These are phyloP conservation scores for Aphanomyces astaci DNA, from an alignment of 352 stramenopile genomes.

Conservation along the genomic window DNA sequence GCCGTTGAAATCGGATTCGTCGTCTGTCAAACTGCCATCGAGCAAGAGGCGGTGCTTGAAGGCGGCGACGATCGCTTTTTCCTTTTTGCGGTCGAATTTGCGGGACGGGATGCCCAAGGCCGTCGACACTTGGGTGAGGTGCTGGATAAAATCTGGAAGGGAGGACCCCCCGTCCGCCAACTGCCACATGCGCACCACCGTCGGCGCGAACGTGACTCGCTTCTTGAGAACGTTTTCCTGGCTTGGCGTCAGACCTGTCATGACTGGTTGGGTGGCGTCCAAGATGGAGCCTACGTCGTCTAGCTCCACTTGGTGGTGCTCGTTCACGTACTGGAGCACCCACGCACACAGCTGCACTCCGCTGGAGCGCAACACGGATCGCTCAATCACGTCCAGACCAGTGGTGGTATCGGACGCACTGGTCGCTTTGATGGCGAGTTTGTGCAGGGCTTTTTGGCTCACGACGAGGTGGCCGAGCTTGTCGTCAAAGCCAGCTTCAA, in stretches of 20 bases:
- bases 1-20: not conserved
- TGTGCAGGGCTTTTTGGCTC: slow-evolving; percentile 61
- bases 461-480: slow-evolving; percentile 38
- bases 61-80: slow-evolving; percentile 40
- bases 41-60: slow-evolving; percentile 22
- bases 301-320: slow-evolving; percentile 51
- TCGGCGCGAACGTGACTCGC: slow-evolving; percentile 37
- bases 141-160: slow-evolving; percentile 49
- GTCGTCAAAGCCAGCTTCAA: slow-evolving; percentile 73
- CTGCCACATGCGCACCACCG: slow-evolving; percentile 59
- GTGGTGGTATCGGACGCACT: slow-evolving; percentile 45
- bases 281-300: slow-evolving; percentile 39
- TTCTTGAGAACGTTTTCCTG: slow-evolving; percentile 65
- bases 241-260: slow-evolving; percentile 41
- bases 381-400: slow-evolving; percentile 29
- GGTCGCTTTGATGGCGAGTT: slow-evolving; percentile 53
- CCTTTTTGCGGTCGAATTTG: slow-evolving; percentile 77
- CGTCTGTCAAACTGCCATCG: not conserved
- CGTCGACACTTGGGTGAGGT: slow-evolving; percentile 47
- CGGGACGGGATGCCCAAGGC: slow-evolving; percentile 65
- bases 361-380: slow-evolving; percentile 41
- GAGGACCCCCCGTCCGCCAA: slow-evolving; percentile 51
- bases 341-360: slow-evolving; percentile 47
- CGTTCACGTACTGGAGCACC: slow-evolving; percentile 57
- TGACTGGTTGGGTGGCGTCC: not conserved